Evolutionary conservation across 768 basidiomycete species (phyloP).

Genomic region (Leucocoprinus leucothites): DNA sequence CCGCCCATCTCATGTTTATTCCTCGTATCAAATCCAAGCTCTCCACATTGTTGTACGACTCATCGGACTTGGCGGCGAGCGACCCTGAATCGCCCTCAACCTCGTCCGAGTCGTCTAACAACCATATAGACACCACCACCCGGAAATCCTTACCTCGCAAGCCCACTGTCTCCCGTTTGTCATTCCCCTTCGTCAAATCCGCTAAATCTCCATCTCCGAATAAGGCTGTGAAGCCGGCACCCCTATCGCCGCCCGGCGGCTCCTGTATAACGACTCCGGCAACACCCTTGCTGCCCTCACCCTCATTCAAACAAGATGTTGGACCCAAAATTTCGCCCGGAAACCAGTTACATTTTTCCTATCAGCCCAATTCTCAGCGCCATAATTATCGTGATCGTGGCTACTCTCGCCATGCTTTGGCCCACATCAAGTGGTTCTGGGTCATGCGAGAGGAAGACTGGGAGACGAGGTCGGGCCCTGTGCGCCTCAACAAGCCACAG

Average conservation of each 20-base stretch:
- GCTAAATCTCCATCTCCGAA: constrained; percentile 1
- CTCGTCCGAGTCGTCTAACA: background rate
- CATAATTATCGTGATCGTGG: constrained; percentile 56
- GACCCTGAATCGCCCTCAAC: background rate
- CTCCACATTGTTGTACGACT: constrained; percentile 2
- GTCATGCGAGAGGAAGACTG: constrained; percentile 50
- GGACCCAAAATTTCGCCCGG: constrained; percentile 24
- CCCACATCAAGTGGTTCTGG: constrained; percentile 65
- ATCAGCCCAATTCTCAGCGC: constrained; percentile 22
- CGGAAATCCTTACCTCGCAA: constrained; percentile 2
- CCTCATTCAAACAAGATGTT: constrained; percentile 10
- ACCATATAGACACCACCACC: background rate
- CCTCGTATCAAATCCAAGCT: constrained; percentile 9
- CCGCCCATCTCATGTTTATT: background rate
- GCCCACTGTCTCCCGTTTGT: constrained; percentile 4
- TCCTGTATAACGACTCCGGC: background rate
- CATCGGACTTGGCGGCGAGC: background rate
- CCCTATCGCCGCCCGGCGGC: background rate
- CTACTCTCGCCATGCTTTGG: constrained; percentile 57
- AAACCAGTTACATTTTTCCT: constrained; percentile 26
- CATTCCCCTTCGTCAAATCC: constrained; percentile 8
- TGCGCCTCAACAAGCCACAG: constrained; percentile 12
- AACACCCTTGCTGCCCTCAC: background rate
- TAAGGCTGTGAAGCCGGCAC: background rate
- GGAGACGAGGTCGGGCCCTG: constrained; percentile 23